phyloP scores from a whole-genome alignment of 2,329 filamentous ascomycete genomes.

The Blumeriella jaapii region DNA sequence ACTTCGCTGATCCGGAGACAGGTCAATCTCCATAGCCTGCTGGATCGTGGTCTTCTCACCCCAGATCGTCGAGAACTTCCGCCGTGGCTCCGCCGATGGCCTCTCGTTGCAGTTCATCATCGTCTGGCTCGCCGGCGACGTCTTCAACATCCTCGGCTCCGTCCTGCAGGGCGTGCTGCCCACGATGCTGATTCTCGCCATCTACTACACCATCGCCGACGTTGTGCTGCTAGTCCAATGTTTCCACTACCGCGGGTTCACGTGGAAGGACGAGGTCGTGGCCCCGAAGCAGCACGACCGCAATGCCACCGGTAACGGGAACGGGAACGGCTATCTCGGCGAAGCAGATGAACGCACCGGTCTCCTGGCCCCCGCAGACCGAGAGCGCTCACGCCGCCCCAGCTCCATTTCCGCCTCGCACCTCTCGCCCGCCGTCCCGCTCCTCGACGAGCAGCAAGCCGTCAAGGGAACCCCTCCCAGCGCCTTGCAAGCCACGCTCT shows the following conservation, averaged over 20 bases:
- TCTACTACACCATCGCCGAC: conserved; percentile 89
- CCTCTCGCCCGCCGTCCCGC: conserved; percentile 72
- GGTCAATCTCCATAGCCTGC: conserved; percentile 91
- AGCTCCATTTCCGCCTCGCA: conserved; percentile 52
- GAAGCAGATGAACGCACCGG: conserved; percentile 42
- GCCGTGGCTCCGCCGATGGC: conserved; percentile 71
- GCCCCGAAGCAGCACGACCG: conserved; percentile 35
- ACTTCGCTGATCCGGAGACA: conserved; percentile 26
- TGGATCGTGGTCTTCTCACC: conserved; percentile 95
- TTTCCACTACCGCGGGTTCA: conserved; percentile 91
- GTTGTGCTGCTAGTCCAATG: conserved; percentile 80
- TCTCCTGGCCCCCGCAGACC: conserved; percentile 36
- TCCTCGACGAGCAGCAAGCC: conserved; percentile 43
- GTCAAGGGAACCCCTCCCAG: conserved; percentile 38
- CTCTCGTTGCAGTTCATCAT: conserved; percentile 86
- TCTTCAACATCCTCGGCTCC: conserved; percentile 93
- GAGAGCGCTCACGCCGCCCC: conserved; percentile 36
- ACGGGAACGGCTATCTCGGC: conserved; percentile 21
- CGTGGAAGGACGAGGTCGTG: conserved; percentile 43
- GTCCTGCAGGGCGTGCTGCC: conserved; percentile 83
- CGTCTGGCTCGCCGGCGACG: conserved; percentile 85
- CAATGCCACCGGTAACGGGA: too few species aligned
- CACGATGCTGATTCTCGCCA: conserved; percentile 89
- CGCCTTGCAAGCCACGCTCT: conserved; percentile 45
- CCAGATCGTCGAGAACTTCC: conserved; percentile 93